These are phyloP conservation scores for Rhodomyrtus psidioides DNA, from an alignment of 441 rosid species.

Conservation along the genomic window DNA sequence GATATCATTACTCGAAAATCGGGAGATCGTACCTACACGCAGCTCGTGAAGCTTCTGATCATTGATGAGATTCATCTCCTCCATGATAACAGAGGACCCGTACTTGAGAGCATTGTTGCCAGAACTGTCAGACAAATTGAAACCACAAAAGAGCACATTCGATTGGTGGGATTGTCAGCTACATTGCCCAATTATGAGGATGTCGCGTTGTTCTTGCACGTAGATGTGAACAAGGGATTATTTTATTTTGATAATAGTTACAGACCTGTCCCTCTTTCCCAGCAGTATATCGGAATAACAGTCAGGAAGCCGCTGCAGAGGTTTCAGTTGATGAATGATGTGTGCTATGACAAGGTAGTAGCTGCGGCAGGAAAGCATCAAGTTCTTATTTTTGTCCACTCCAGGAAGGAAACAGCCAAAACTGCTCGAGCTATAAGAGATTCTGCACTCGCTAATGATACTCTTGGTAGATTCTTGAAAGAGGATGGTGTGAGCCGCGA, in stretches of 20 bases:
- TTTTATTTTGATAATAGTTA: constrained; percentile 92
- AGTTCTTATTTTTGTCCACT: constrained; percentile 94
- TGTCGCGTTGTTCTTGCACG: constrained; percentile 79
- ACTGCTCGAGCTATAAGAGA: constrained; percentile 85
- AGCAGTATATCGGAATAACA: constrained; percentile 84
- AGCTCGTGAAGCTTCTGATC: constrained; percentile 82
- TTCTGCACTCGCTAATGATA: constrained; percentile 79
- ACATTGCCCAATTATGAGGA: constrained; percentile 93
- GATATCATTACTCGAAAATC: constrained; percentile 92
- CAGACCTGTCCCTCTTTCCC: constrained; percentile 86
- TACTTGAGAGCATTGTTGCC: constrained; percentile 94
- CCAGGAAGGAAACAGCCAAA: constrained; percentile 96
- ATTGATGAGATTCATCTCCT: constrained; percentile 95
- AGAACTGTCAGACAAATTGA: constrained; percentile 93
- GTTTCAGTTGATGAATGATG: constrained; percentile 96
- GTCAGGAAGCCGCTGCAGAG: constrained; percentile 90
- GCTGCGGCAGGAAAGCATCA: constrained; percentile 92
- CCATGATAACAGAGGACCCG: constrained; percentile 95
- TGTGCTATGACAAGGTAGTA: constrained; percentile 87
- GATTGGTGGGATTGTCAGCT: constrained; percentile 91
- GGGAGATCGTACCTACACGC: constrained; percentile 94
- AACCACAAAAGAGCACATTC: constrained; percentile 82
- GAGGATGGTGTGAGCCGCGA: constrained; percentile 88
- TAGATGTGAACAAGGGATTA: constrained; percentile 56
- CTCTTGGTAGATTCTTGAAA: constrained; percentile 71